phyloP scores from a whole-genome alignment of 1,284 basidiomycete genomes.

The Cystobasidium pallidum region DNA sequence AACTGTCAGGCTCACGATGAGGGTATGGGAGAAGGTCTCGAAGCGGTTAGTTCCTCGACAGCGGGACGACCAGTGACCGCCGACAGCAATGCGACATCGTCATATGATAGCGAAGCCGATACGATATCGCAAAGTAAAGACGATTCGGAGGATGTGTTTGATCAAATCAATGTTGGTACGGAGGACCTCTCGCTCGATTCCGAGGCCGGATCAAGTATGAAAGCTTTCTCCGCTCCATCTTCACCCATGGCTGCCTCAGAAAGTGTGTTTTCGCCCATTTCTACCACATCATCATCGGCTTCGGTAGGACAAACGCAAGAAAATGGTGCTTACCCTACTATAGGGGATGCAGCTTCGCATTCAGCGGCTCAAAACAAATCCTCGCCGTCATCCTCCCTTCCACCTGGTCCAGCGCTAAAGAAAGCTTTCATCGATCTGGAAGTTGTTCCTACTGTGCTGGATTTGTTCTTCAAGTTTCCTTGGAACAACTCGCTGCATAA shows the following conservation, averaged over 20 bases:
- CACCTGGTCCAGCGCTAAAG: conserved; percentile 45
- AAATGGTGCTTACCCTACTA: not conserved
- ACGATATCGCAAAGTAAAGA: conserved; percentile 18
- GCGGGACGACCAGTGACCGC: conserved; percentile 33
- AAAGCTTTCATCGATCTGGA: conserved; percentile 45
- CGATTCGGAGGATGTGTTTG: conserved; percentile 43
- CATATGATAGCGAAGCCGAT: conserved; percentile 32
- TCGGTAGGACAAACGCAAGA: not conserved
- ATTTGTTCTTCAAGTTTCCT: conserved; percentile 92
- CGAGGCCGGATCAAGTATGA: conserved; percentile 12
- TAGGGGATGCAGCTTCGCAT: not conserved
- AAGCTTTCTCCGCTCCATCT: conserved; percentile 1
- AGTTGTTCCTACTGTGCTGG: conserved; percentile 57
- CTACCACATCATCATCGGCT: not conserved
- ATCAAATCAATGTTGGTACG: conserved; percentile 19
- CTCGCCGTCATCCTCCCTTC: not conserved
- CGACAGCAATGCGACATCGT: conserved; percentile 32
- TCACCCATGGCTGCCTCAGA: conserved; percentile 29
- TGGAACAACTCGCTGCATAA: conserved; percentile 99
- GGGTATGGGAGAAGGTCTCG: conserved; percentile 16
- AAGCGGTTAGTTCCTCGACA: not conserved
- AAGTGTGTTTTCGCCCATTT: conserved; percentile 4
- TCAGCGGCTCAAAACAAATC: not conserved
- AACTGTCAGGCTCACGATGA: conserved; percentile 3
- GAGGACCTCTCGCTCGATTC: conserved; percentile 39